Evolutionary conservation across 257 asterid species (phyloP), one percentile per base, ranked within the genome.

Genomic region (Solanum clarkiae): DNA sequence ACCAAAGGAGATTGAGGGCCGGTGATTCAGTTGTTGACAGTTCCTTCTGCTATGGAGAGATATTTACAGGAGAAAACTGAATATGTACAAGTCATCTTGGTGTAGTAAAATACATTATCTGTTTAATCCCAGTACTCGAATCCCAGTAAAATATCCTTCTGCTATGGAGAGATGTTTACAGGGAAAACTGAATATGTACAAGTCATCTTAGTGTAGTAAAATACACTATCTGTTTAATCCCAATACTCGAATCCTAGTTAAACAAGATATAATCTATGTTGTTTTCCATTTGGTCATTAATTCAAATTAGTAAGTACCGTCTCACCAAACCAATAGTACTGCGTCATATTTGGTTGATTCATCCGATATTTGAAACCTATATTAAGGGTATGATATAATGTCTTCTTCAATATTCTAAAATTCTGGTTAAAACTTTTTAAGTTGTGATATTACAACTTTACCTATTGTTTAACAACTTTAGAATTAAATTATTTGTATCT

Each of bases 1-100:
- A 63, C 10, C 84, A 51, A 87, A 87, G 81, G 86, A 86, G 81
- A 84, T 65, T 65, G 92, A 89, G 85, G 89, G 60, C 79, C 62
- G 86, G 20, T 57, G 51, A 54, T 57, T 26, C 29, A 26, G 29
- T n/a, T n/a, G n/a, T n/a, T n/a, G n/a, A n/a, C n/a, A n/a, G 36
- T 20, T 60, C 36, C 36, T 62, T 22, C 16, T 62, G 16, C 15
- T 63, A 26, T 26, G 29, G 29, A 26, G 29, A 1, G 29, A 26
- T 26, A 1, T 26, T 65, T 65, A 59, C 29, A 59, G 8, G 14
- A n/a, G 66, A 59, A 10, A 59, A 59, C 2, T 59, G 66, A n/a
- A 59, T 20, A 1, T 15, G 32, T 66, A n/a, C 13, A 47, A 45
- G 24, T 75, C 82, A 49, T 51, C 12, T 51, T 24, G 45, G 45